Conservation (phyloP, 352 stramenopile species). For the Phytophthora citricola region DNA sequence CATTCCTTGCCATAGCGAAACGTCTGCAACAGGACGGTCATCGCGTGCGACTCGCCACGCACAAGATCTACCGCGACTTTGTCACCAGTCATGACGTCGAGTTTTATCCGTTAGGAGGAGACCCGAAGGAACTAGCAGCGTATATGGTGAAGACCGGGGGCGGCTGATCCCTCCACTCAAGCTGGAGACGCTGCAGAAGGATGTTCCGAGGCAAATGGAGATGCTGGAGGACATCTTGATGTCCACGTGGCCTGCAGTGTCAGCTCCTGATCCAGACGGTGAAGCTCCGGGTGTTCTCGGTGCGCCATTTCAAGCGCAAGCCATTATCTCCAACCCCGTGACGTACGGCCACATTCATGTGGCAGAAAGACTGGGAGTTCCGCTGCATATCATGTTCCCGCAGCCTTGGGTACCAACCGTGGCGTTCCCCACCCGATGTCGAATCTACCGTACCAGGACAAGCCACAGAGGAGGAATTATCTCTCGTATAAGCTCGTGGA, state of each 20-base stretch:
- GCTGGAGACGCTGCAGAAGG: conserved; percentile 56
- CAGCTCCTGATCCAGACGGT: conserved; percentile 70
- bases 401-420: conserved; percentile 88
- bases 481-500: conserved; percentile 90
- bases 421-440: conserved; percentile 90
- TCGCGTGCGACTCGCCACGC: conserved; percentile 90
- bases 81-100: conserved; percentile 73
- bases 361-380: conserved; percentile 89
- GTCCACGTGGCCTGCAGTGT: conserved; percentile 88
- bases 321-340: conserved; percentile 94
- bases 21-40: conserved; percentile 85
- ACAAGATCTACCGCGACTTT: conserved; percentile 85
- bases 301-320: conserved; percentile 80
- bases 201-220: conserved; percentile 82
- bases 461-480: conserved; percentile 64
- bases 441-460: conserved; percentile 74
- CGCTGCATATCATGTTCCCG: conserved; percentile 94
- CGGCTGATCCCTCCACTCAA: conserved; percentile 66
- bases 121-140: conserved; percentile 72
- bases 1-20: conserved; percentile 84
- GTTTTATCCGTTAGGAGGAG: conserved; percentile 75
- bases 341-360: conserved; percentile 93
- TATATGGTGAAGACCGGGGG: conserved; percentile 93
- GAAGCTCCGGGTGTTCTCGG: conserved; percentile 39
- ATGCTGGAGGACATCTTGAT: conserved; percentile 91